phyloP scores from a whole-genome alignment of 2,329 filamentous ascomycete species.

The Fusarium hostae region DNA sequence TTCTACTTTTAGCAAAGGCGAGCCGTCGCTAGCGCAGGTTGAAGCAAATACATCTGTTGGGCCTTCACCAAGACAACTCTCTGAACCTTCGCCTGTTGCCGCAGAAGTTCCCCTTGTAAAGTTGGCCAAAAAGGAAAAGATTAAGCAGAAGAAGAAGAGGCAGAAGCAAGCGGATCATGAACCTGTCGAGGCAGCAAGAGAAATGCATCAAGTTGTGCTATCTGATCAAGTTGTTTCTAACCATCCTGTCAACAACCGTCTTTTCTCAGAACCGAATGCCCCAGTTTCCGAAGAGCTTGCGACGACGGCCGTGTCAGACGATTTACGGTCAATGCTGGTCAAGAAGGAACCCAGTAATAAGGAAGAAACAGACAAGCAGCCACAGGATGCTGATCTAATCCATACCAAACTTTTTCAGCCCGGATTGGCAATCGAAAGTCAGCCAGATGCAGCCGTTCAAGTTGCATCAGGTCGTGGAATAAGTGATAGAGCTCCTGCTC shows the following conservation, averaged over 20 bases:
- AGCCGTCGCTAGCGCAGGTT: background rate
- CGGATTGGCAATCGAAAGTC: background rate
- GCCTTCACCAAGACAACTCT: background rate
- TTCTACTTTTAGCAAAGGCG: background rate
- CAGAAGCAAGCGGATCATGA: slow-evolving; percentile 23
- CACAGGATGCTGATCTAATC: background rate
- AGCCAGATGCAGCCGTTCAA: background rate
- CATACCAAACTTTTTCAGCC: background rate
- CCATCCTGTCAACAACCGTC: background rate
- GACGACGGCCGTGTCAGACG: background rate
- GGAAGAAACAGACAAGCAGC: slow-evolving; percentile 33
- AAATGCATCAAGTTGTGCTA: background rate
- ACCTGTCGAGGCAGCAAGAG: background rate
- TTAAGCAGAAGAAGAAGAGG: slow-evolving; percentile 49
- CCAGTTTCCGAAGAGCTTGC: background rate
- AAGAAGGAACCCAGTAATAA: background rate
- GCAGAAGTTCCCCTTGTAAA: slow-evolving; percentile 3
- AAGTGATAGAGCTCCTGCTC: background rate
- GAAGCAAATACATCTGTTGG: background rate
- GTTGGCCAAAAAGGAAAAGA: slow-evolving; percentile 46
- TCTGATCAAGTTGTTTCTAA: background rate
- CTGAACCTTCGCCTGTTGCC: background rate
- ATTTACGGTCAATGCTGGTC: background rate
- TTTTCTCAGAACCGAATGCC: background rate
- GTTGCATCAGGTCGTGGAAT: background rate